Percentiles rank a stretch among this genome's conserved stretches.
Conservation (phyloP, 2,329 filamentous ascomycete genomes). For the Calonectria multiphialidica region DNA sequence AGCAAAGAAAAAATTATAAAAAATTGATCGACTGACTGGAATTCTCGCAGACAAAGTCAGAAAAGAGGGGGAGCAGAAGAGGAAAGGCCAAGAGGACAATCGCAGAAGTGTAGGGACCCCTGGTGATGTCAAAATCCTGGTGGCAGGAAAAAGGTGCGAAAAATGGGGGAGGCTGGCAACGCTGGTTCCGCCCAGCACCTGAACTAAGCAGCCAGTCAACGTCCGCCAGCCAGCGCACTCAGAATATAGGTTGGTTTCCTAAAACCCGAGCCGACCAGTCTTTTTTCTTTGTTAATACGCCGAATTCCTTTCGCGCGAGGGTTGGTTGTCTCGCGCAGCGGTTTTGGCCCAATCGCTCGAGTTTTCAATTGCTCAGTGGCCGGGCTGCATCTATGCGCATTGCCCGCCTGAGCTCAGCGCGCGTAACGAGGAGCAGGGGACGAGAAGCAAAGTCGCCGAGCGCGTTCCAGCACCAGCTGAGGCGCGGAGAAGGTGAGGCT, state of each 20-base stretch:
- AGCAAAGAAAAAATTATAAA: not conserved
- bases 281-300: not conserved
- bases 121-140: conserved; percentile 49
- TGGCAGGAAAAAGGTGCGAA: conserved; percentile 42
- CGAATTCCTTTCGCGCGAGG: not conserved
- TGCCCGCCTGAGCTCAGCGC: not conserved
- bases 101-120: conserved; percentile 34
- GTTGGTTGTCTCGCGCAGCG: not conserved
- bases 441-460: not conserved
- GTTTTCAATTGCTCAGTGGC: conserved; percentile 6
- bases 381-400: conserved; percentile 1
- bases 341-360: conserved; percentile 5
- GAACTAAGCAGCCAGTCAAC: conserved; percentile 30
- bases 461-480: not conserved
- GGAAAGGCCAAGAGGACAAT: conserved; percentile 17
- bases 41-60: conserved; percentile 11
- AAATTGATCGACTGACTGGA: conserved; percentile 14
- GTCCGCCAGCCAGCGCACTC: conserved; percentile 27
- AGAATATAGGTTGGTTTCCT: conserved; percentile 7
- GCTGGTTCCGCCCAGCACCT: conserved; percentile 34
- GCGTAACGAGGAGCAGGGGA: not conserved
- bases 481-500: not conserved
- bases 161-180: conserved; percentile 38
- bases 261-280: conserved; percentile 14
- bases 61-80: conserved; percentile 9